phyloP scores from a whole-genome alignment of 176 grass and related monocot species.

The Panicum miliaceum region DNA sequence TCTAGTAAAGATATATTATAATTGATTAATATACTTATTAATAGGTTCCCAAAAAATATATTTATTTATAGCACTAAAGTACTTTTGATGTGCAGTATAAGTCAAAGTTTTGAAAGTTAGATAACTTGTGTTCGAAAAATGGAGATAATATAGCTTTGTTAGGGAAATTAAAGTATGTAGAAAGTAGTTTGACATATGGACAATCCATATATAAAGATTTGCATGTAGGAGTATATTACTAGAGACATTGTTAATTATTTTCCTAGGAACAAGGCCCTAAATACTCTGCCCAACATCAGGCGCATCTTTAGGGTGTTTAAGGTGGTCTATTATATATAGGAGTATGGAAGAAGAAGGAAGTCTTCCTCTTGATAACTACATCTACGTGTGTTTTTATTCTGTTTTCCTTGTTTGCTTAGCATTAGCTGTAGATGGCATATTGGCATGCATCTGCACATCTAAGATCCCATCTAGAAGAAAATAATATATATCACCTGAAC shows the following conservation, averaged over 20 bases:
- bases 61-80: background rate
- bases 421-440: slow-evolving; percentile 37
- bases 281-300: slow-evolving; percentile 60
- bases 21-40: background rate
- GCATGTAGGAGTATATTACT: background rate
- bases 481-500: background rate
- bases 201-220: background rate
- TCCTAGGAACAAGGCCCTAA: slow-evolving; percentile 49
- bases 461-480: slow-evolving; percentile 59
- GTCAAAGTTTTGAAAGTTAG: background rate
- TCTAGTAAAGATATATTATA: background rate
- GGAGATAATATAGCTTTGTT: background rate
- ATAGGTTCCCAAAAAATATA: background rate
- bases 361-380: slow-evolving; percentile 17
- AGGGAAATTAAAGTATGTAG: background rate
- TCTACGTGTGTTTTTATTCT: slow-evolving; percentile 46
- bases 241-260: slow-evolving; percentile 10
- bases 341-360: background rate
- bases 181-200: background rate
- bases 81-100: background rate
- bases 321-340: slow-evolving; percentile 6
- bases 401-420: slow-evolving; percentile 19
- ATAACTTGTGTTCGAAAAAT: background rate
- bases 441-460: slow-evolving; percentile 44
- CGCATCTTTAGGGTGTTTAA: slow-evolving; percentile 54